Evolutionary conservation across 2,329 filamentous ascomycete genomes (phyloP).

Genomic region (Colletotrichum orchidophilum): DNA sequence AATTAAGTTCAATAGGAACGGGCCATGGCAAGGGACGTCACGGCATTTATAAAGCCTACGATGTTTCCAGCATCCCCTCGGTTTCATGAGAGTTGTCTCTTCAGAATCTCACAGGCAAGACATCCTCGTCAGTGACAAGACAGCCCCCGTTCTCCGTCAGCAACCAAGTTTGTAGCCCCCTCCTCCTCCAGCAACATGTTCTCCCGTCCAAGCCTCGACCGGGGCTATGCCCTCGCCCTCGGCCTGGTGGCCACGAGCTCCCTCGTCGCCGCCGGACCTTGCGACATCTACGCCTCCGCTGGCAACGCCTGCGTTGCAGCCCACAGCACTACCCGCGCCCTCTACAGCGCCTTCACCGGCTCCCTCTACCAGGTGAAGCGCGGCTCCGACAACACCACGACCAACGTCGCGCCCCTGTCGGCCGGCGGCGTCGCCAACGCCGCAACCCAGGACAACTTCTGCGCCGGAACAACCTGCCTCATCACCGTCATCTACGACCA

Average conservation of each 20-base stretch:
- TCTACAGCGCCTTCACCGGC: slow-evolving; percentile 63
- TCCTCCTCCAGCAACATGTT: background rate
- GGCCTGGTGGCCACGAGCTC: slow-evolving; percentile 47
- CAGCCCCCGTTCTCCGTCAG: background rate
- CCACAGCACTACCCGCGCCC: slow-evolving; percentile 70
- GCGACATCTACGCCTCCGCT: slow-evolving; percentile 68
- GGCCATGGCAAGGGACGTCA: background rate
- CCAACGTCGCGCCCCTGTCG: slow-evolving; percentile 58
- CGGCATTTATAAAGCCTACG: background rate
- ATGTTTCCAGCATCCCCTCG: background rate
- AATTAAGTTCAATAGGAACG: background rate
- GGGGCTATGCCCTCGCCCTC: slow-evolving; percentile 36
- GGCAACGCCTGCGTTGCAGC: slow-evolving; percentile 71
- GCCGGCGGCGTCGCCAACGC: slow-evolving; percentile 72
- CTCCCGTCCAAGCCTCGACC: slow-evolving; percentile 4
- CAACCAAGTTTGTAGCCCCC: background rate
- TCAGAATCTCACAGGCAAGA: background rate
- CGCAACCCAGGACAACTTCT: slow-evolving; percentile 69
- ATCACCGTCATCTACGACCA: slow-evolving; percentile 75
- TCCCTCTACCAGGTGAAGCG: slow-evolving; percentile 69
- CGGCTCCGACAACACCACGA: slow-evolving; percentile 58
- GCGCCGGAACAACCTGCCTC: slow-evolving; percentile 67
- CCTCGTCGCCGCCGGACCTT: slow-evolving; percentile 63
- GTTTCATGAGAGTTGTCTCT: background rate
- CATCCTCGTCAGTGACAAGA: no score